Percentiles rank a stretch among this genome's conserved stretches.
Conservation (phyloP, 352 stramenopile genomes). For the Phytophthora multivora region DNA sequence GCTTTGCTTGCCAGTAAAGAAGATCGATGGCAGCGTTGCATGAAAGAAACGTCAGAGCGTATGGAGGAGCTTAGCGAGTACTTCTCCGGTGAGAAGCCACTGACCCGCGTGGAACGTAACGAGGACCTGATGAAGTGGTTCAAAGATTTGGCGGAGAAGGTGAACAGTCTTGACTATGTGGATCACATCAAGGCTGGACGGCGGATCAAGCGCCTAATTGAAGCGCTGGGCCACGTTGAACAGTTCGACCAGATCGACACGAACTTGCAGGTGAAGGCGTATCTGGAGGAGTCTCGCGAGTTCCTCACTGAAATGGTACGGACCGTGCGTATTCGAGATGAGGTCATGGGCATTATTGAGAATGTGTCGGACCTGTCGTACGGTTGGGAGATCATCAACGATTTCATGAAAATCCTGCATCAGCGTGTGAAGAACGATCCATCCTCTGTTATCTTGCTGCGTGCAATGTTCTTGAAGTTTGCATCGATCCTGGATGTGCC, state of each 20-base stretch:
- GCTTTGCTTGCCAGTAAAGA: slow-evolving; percentile 91
- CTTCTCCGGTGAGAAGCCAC: slow-evolving; percentile 92
- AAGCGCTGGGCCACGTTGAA: slow-evolving; percentile 94
- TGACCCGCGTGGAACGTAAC: slow-evolving; percentile 93
- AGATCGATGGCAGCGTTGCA: slow-evolving; percentile 90
- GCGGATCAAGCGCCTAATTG: slow-evolving; percentile 94
- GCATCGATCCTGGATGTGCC: slow-evolving; percentile 94
- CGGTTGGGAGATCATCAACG: slow-evolving; percentile 94
- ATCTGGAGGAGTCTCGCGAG: slow-evolving; percentile 91
- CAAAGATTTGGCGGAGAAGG: slow-evolving; percentile 89
- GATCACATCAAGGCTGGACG: slow-evolving; percentile 94
- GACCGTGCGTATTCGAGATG: slow-evolving; percentile 92
- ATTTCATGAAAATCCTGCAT: slow-evolving; percentile 95
- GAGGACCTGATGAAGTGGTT: slow-evolving; percentile 95
- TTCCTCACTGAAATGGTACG: slow-evolving; percentile 95
- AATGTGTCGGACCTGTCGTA: slow-evolving; percentile 96
- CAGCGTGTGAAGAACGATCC: slow-evolving; percentile 93
- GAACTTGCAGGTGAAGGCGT: slow-evolving; percentile 95
- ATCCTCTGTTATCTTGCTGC: slow-evolving; percentile 91
- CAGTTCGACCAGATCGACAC: slow-evolving; percentile 96
- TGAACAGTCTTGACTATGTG: slow-evolving; percentile 90
- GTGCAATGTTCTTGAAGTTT: slow-evolving; percentile 95
- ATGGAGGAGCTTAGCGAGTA: slow-evolving; percentile 95
- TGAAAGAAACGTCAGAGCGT: slow-evolving; percentile 87
- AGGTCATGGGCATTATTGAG: slow-evolving; percentile 92